phyloP scores from a whole-genome alignment of 1,139 yeast species.

The Blastobotrys malaysiensis region DNA sequence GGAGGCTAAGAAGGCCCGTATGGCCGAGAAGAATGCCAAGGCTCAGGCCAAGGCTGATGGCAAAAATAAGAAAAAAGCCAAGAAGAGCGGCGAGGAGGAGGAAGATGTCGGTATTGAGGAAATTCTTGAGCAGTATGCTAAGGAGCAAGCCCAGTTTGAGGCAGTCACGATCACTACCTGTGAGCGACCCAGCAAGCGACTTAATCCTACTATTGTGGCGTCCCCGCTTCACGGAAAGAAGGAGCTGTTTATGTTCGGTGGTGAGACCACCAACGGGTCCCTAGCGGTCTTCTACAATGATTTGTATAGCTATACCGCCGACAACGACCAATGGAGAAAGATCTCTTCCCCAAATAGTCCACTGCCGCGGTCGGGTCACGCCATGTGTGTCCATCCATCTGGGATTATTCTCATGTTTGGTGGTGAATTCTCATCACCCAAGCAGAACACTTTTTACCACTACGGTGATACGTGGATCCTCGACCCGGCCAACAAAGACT shows the following conservation, averaged over 20 bases:
- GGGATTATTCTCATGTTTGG: slow-evolving; percentile 85
- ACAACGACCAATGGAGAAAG: slow-evolving; percentile 76
- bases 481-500: slow-evolving; percentile 77
- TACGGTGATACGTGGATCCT: slow-evolving; percentile 95
- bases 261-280: slow-evolving; percentile 56
- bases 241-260: slow-evolving; percentile 84
- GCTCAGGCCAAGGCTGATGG: slow-evolving; percentile 64
- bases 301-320: slow-evolving; percentile 64
- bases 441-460: slow-evolving; percentile 92
- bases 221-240: slow-evolving; percentile 70
- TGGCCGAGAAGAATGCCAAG: slow-evolving; percentile 80
- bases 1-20: slow-evolving; percentile 85
- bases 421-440: slow-evolving; percentile 95
- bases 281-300: slow-evolving; percentile 77
- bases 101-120: slow-evolving; percentile 88
- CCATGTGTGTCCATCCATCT: slow-evolving; percentile 89
- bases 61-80: slow-evolving; percentile 69
- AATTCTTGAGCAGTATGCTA: slow-evolving; percentile 68
- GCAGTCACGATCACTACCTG: slow-evolving; percentile 59
- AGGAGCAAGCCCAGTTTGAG: slow-evolving; percentile 70
- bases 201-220: slow-evolving; percentile 70
- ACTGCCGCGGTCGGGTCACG: slow-evolving; percentile 87
- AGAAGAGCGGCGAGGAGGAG: slow-evolving; percentile 70
- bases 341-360: slow-evolving; percentile 82
- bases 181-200: slow-evolving; percentile 58